phyloP scores from a whole-genome alignment of 495 filamentous ascomycete species.

The Hyaloscypha hepaticicola region DNA sequence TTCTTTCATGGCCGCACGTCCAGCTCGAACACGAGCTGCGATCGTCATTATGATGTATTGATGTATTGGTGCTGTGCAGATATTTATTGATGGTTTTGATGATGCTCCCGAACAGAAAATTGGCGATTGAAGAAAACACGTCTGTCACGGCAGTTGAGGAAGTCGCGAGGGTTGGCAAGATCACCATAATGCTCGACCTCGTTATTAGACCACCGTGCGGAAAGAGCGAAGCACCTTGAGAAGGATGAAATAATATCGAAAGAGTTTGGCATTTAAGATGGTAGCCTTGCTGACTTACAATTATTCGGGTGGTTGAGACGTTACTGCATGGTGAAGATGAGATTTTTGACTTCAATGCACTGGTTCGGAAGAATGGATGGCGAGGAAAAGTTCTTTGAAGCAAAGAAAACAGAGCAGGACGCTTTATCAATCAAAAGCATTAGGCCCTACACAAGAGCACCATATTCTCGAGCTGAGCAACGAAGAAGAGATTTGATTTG shows the following conservation, averaged over 20 bases:
- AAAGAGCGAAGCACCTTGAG: not conserved
- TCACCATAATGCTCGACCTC: not conserved
- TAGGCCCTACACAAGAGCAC: no score
- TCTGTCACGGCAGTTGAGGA: not conserved
- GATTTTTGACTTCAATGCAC: not conserved
- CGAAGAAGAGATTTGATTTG: no score
- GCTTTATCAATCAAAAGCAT: no score
- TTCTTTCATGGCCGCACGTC: no score
- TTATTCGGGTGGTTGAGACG: not conserved
- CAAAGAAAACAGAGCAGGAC: no score
- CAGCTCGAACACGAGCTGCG: no score
- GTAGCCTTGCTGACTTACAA: not conserved
- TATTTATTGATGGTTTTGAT: not conserved
- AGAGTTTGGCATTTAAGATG: not conserved
- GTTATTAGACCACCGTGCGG: not conserved
- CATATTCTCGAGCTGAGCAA: no score
- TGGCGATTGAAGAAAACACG: not conserved
- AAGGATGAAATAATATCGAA: not conserved
- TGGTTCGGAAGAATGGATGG: no score
- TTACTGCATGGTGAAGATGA: not conserved
- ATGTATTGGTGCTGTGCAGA: not conserved
- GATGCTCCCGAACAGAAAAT: not conserved
- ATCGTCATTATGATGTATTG: not conserved
- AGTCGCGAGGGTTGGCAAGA: not conserved
- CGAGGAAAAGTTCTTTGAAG: no score